These are phyloP conservation scores for Oryza glumipatula DNA, from an alignment of 176 grass and related monocot genomes.

Conservation along the genomic window DNA sequence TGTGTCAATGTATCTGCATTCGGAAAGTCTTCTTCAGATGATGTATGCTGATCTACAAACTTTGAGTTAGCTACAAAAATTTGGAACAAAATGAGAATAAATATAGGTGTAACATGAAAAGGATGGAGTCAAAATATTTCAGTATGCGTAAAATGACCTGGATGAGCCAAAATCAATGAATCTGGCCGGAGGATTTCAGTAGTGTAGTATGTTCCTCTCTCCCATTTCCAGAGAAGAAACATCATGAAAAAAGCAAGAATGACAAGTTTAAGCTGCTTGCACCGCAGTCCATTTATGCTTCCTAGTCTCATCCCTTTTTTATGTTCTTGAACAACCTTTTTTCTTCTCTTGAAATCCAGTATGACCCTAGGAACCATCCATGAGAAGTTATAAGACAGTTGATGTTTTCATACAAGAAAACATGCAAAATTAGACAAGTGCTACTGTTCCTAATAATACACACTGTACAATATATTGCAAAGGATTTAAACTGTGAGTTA, in stretches of 20 bases:
- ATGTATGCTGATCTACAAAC: slow-evolving; percentile 61
- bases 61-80: slow-evolving; percentile 45
- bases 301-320: slow-evolving; percentile 79
- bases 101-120: slow-evolving; percentile 27
- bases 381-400: not conserved
- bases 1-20: slow-evolving; percentile 44
- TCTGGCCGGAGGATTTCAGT: slow-evolving; percentile 55
- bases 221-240: slow-evolving; percentile 95
- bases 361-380: slow-evolving; percentile 44
- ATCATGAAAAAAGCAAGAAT: slow-evolving; percentile 65
- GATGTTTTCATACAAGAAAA: slow-evolving; percentile 37
- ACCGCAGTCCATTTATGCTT: slow-evolving; percentile 78
- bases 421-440: not conserved
- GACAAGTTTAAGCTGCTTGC: slow-evolving; percentile 76
- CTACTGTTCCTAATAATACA: slow-evolving; percentile 3
- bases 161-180: slow-evolving; percentile 58
- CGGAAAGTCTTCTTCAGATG: slow-evolving; percentile 79
- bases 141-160: slow-evolving; percentile 58
- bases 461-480: not conserved
- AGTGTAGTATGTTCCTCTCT: slow-evolving; percentile 58
- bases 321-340: not conserved
- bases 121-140: not conserved
- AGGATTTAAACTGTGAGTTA: not conserved
- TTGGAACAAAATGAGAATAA: slow-evolving; percentile 35
- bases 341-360: not conserved